phyloP scores from a whole-genome alignment of 2,329 filamentous ascomycete genomes.

The Ceratocystiopsis minuta region DNA sequence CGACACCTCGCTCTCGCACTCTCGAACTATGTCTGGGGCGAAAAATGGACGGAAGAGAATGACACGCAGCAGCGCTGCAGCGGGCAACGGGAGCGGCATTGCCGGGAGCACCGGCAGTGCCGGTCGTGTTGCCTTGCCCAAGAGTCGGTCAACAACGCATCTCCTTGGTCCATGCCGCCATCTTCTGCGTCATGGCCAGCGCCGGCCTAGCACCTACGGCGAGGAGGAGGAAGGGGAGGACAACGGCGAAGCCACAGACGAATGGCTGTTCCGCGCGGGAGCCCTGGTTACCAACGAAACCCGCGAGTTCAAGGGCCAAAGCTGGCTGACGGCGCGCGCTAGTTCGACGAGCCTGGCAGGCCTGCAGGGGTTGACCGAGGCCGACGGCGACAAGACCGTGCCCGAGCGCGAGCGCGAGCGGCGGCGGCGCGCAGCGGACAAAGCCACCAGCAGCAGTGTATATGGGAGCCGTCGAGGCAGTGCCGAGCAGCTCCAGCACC shows the following conservation, averaged over 20 bases:
- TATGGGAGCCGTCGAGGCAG: conserved; percentile 21
- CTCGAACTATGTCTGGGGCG: conserved; percentile 16
- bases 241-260: too few relatives aligned
- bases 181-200: too few relatives aligned
- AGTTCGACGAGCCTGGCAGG: conserved; percentile 44
- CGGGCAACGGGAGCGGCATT: too few relatives aligned
- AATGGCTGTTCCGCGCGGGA: conserved; percentile 45
- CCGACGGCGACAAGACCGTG: conserved; percentile 20
- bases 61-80: not conserved
- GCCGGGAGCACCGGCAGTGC: not conserved
- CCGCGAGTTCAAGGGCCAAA: conserved; percentile 49
- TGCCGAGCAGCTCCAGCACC: conserved; percentile 16
- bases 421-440: conserved; percentile 8
- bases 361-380: conserved; percentile 27
- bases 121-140: conserved; percentile 21
- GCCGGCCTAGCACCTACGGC: not conserved
- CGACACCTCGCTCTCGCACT: conserved; percentile 27
- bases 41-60: not conserved
- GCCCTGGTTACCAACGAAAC: conserved; percentile 43
- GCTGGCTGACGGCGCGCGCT: conserved; percentile 47
- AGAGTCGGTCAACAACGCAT: conserved; percentile 46
- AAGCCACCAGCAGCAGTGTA: conserved; percentile 20
- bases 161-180: conserved; percentile 16
- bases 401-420: conserved; percentile 34
- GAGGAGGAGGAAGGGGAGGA: conserved; percentile 6